Conservation (phyloP, 768 basidiomycete species). For the Mrakia gelida region DNA sequence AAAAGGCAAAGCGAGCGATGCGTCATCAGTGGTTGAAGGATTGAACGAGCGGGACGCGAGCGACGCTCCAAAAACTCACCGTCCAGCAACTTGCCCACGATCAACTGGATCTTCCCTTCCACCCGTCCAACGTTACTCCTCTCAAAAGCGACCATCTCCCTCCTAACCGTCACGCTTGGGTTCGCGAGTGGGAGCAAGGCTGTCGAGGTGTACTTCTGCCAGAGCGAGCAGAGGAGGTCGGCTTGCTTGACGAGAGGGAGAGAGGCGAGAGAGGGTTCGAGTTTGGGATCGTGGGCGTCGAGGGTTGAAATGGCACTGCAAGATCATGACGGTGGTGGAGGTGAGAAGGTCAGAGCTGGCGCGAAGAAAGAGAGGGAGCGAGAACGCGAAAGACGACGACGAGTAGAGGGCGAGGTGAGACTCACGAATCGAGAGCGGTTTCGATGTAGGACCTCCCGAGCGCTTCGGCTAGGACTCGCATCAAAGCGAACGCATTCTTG, state of each 20-base stretch:
- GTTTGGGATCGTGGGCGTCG: conserved; percentile 67
- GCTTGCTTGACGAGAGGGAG: conserved; percentile 63
- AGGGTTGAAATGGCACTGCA: conserved; percentile 65
- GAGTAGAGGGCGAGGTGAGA: conserved; percentile 20
- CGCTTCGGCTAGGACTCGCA: conserved; percentile 79
- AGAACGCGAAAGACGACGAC: no score
- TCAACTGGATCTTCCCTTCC: conserved; percentile 72
- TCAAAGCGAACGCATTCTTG: conserved; percentile 78
- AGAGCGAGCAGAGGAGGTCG: conserved; percentile 88
- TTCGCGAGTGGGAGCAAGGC: conserved; percentile 80
- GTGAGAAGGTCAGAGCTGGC: neutral
- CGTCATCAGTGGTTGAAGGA: neutral
- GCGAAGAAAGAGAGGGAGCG: neutral
- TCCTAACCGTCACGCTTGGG: conserved; percentile 70
- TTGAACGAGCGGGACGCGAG: neutral
- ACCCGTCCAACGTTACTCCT: conserved; percentile 78
- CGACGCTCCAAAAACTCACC: conserved; percentile 53
- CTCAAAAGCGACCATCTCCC: conserved; percentile 91
- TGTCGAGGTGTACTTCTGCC: conserved; percentile 92
- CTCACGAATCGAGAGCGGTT: conserved; percentile 86
- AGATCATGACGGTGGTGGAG: no score
- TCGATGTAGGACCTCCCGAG: conserved; percentile 81
- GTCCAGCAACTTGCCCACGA: conserved; percentile 78
- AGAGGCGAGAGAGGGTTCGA: conserved; percentile 71
- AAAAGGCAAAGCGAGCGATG: neutral